Conservation (phyloP, 2,329 filamentous ascomycete species). For the Scolecobasidium constrictum region DNA sequence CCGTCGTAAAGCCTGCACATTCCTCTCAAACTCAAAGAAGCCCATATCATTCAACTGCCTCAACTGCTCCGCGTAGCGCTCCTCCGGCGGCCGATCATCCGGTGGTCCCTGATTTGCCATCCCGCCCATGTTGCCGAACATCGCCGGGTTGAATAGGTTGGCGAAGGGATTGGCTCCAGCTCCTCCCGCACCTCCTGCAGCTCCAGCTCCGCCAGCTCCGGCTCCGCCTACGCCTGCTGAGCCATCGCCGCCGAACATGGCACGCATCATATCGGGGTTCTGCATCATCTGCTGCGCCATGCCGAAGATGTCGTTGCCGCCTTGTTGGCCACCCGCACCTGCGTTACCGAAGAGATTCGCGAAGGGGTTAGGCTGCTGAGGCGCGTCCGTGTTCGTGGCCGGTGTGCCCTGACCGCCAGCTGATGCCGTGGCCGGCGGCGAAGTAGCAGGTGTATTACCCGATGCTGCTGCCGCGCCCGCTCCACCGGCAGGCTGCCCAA, state of each 20-base stretch:
- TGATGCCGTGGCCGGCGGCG: slow-evolving; percentile 15
- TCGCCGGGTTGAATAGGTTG: slow-evolving; percentile 36
- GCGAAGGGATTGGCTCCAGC: slow-evolving; percentile 28
- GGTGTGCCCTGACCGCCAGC: slow-evolving; percentile 21
- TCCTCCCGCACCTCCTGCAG: slow-evolving; percentile 34
- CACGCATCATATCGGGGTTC: slow-evolving; percentile 47
- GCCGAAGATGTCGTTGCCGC: slow-evolving; percentile 38
- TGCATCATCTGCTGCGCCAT: slow-evolving; percentile 40
- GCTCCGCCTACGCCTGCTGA: slow-evolving; percentile 21
- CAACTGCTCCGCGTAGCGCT: slow-evolving; percentile 81
- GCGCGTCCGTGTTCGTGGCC: slow-evolving; percentile 20
- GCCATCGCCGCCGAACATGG: slow-evolving; percentile 31
- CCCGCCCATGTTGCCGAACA: slow-evolving; percentile 25
- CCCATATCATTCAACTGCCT: slow-evolving; percentile 97
- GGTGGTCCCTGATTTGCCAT: slow-evolving; percentile 41
- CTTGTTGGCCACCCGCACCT: slow-evolving; percentile 3
- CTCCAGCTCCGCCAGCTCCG: slow-evolving; percentile 31
- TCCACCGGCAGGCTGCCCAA: slow-evolving; percentile 21
- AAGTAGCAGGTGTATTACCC: slow-evolving; percentile 18
- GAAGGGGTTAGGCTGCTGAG: slow-evolving; percentile 51
- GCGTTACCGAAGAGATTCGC: slow-evolving; percentile 46
- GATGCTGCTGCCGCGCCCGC: slow-evolving; percentile 20
- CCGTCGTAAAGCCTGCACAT: slow-evolving; percentile 76
- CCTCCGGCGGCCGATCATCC: slow-evolving; percentile 85
- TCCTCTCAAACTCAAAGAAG: slow-evolving; percentile 92